Percentiles rank a stretch among this genome's conserved stretches.
Conservation (phyloP, 2,329 filamentous ascomycete genomes). For the Xylaria sp. region DNA sequence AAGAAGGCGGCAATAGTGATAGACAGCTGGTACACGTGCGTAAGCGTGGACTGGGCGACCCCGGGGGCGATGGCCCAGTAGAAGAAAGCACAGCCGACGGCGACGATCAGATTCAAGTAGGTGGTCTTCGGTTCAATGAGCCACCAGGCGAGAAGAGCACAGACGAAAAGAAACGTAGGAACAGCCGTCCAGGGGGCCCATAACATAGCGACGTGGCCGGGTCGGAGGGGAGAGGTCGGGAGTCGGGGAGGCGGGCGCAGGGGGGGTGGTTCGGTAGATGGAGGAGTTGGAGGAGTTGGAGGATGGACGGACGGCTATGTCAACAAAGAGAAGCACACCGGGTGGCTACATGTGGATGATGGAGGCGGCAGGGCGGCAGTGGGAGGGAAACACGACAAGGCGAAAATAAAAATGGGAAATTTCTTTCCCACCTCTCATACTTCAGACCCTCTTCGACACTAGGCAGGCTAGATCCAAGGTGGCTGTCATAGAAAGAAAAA, state of each 20-base stretch:
- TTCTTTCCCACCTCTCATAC: conserved; percentile 29
- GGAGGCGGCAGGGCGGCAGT: neutral
- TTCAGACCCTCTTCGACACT: conserved; percentile 29
- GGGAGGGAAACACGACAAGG: conserved; percentile 8
- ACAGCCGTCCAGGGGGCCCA: conserved; percentile 60
- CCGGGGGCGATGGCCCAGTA: conserved; percentile 57
- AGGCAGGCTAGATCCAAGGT: neutral
- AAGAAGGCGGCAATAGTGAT: conserved; percentile 53
- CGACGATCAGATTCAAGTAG: conserved; percentile 55
- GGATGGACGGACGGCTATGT: conserved; percentile 14
- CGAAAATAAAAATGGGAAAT: conserved; percentile 22
- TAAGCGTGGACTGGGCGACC: conserved; percentile 51
- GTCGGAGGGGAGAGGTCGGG: conserved; percentile 30
- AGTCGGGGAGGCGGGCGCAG: conserved; percentile 8
- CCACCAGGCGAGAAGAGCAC: conserved; percentile 57
- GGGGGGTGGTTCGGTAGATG: conserved; percentile 15
- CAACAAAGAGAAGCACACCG: conserved; percentile 27
- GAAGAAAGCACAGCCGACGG: conserved; percentile 54
- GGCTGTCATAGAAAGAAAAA: conserved; percentile 24
- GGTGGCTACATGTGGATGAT: conserved; percentile 31
- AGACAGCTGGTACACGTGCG: conserved; percentile 50
- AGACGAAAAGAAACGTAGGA: conserved; percentile 57
- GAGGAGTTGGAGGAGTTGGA: conserved; percentile 7
- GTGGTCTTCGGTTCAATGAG: conserved; percentile 57
- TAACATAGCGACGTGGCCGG: conserved; percentile 58